These are phyloP conservation scores for Pyropia yezoensis DNA, from an alignment of 23 red algal genomes.

Conservation along the genomic window DNA sequence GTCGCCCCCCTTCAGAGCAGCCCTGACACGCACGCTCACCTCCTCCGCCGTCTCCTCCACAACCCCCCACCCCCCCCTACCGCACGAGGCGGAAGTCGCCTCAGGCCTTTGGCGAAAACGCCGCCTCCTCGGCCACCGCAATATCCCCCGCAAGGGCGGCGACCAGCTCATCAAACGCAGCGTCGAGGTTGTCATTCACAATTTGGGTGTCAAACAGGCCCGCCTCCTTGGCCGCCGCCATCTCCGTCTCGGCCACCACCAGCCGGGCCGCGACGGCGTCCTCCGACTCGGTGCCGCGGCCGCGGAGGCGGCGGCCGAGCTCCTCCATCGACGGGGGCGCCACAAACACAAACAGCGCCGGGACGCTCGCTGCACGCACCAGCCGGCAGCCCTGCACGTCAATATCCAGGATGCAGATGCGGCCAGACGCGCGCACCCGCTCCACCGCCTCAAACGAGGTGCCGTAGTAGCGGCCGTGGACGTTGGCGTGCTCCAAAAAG, in stretches of 20 bases:
- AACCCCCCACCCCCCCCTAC: too few species aligned
- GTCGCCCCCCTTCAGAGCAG: too few species aligned
- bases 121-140: constrained; percentile 2
- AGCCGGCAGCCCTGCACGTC: constrained; percentile 96
- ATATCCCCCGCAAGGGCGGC: constrained; percentile 31
- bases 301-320: constrained; percentile 72
- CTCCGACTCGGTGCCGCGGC: constrained; percentile 77
- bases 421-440: constrained; percentile 30
- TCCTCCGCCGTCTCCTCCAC: too few species aligned
- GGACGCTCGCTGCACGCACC: constrained; percentile 39
- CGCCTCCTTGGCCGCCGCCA: constrained; percentile 60
- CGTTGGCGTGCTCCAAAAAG: constrained; percentile 88
- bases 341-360: constrained; percentile 83
- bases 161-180: constrained; percentile 51
- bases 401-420: constrained; percentile 87
- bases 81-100: too few species aligned
- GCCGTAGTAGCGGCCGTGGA: constrained; percentile 91
- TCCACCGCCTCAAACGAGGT: constrained; percentile 69
- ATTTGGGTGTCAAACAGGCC: constrained; percentile 77
- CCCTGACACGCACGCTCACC: too few species aligned
- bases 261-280: constrained; percentile 46
- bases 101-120: too few species aligned
- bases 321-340: constrained; percentile 67
- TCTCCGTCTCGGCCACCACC: constrained; percentile 58
- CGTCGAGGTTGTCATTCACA: constrained; percentile 72